phyloP scores from a whole-genome alignment of 345 rosid genomes.

The Durio zibethinus region DNA sequence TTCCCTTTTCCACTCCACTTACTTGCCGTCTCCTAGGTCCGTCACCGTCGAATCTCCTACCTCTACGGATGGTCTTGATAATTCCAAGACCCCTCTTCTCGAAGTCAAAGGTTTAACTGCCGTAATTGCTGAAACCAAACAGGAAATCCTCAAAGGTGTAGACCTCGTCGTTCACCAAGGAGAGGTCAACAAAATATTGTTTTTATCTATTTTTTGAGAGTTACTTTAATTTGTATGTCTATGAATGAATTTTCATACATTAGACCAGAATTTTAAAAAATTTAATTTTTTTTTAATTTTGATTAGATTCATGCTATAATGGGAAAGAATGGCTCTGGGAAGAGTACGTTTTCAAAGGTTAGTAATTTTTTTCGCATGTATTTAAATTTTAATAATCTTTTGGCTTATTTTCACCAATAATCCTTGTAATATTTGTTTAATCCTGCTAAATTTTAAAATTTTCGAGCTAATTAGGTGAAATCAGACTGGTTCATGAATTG shows the following conservation, averaged over 20 bases:
- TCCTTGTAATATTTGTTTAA: not conserved
- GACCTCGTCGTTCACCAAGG: conserved; percentile 71
- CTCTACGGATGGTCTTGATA: not conserved
- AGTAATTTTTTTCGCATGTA: not conserved
- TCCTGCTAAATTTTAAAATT: not conserved
- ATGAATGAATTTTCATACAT: not conserved
- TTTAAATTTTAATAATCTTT: not conserved
- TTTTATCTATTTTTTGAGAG: not conserved
- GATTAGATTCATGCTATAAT: conserved; percentile 80
- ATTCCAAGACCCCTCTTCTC: conserved; percentile 54
- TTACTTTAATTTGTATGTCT: not conserved
- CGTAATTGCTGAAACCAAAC: conserved; percentile 67
- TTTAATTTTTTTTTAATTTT: not conserved
- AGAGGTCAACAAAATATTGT: conserved; percentile 49
- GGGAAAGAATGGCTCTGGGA: conserved; percentile 99
- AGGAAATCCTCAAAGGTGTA: conserved; percentile 86
- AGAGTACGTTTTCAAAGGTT: conserved; percentile 95
- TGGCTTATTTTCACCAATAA: too few relatives aligned
- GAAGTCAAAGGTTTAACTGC: conserved; percentile 79
- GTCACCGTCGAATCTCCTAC: not conserved
- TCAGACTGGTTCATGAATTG: not conserved
- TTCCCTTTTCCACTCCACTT: not conserved
- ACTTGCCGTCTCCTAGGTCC: not conserved
- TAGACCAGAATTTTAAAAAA: not conserved
- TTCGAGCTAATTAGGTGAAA: not conserved